These are phyloP conservation scores for Coccomyxa sp. DNA, from an alignment of 139 green algal species.

Conservation along the genomic window DNA sequence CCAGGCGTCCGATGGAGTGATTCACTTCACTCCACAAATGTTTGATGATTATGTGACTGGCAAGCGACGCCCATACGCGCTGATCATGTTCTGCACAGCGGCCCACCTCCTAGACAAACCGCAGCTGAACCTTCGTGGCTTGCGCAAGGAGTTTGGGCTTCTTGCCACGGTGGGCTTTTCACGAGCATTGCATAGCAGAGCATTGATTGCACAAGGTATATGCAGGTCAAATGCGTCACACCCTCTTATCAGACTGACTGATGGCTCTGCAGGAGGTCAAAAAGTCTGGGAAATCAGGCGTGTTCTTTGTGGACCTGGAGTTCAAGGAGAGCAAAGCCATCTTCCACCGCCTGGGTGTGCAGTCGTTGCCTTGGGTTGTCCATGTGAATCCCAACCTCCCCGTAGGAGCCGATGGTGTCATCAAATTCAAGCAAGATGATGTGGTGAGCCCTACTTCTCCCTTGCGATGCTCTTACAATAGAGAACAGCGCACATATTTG, in stretches of 20 bases:
- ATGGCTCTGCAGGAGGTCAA: background rate
- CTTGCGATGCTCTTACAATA: background rate
- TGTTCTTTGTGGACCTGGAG: constrained; percentile 62
- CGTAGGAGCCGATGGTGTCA: constrained; percentile 22
- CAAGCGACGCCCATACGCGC: constrained; percentile 35
- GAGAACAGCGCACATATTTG: too few species aligned
- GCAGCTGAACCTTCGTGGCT: constrained; percentile 26
- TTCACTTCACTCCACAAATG: constrained; percentile 21
- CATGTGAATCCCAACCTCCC: constrained; percentile 27
- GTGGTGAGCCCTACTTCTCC: constrained; percentile 17
- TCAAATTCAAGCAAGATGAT: constrained; percentile 37
- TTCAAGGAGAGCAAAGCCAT: constrained; percentile 25
- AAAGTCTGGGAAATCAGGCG: background rate
- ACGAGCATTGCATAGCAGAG: background rate
- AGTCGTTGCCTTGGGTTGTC: constrained; percentile 53
- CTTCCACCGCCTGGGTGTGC: constrained; percentile 47
- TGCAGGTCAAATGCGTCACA: background rate
- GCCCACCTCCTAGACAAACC: constrained; percentile 36
- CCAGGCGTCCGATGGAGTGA: constrained; percentile 29
- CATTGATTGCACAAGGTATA: background rate
- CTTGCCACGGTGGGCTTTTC: constrained; percentile 7
- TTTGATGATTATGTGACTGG: constrained; percentile 31
- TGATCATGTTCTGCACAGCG: constrained; percentile 43
- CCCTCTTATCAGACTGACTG: background rate
- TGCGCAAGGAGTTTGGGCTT: constrained; percentile 33